phyloP scores from a whole-genome alignment of 768 basidiomycete species.

The Tubosaeta sp. region DNA sequence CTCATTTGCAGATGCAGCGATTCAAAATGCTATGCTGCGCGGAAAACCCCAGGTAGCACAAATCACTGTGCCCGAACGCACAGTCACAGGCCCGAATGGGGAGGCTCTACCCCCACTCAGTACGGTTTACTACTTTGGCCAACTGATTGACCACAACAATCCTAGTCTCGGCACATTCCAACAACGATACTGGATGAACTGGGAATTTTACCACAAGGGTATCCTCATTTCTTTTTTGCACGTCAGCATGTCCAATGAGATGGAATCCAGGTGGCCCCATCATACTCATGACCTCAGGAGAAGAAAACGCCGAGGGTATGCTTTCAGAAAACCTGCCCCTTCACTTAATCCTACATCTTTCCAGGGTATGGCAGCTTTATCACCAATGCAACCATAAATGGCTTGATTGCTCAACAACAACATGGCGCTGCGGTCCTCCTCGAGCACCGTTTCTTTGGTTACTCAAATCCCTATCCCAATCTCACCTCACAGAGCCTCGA shows the following conservation, averaged over 20 bases:
- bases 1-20: conserved; percentile 16
- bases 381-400: conserved; percentile 60
- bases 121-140: conserved; percentile 30
- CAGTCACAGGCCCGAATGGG: conserved; percentile 19
- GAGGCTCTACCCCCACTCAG: conserved; percentile 23
- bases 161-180: conserved; percentile 73
- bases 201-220: conserved; percentile 60
- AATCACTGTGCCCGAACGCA: conserved; percentile 11
- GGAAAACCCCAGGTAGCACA: conserved; percentile 12
- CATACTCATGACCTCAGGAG: conserved; percentile 52
- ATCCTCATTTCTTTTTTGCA: neutral
- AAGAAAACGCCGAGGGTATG: conserved; percentile 47
- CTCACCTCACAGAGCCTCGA: conserved; percentile 54
- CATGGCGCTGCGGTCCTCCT: conserved; percentile 61
- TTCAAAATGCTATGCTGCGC: conserved; percentile 19
- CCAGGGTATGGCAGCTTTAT: conserved; percentile 46
- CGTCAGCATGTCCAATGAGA: neutral
- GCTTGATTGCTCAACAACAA: conserved; percentile 61
- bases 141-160: conserved; percentile 43
- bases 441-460: conserved; percentile 73
- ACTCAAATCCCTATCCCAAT: conserved; percentile 64
- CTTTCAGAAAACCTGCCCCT: neutral
- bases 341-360: neutral
- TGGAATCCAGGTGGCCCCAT: conserved; percentile 22
- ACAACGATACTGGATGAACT: conserved; percentile 71